phyloP scores from a whole-genome alignment of 768 basidiomycete species.

The Russula brevipes region DNA sequence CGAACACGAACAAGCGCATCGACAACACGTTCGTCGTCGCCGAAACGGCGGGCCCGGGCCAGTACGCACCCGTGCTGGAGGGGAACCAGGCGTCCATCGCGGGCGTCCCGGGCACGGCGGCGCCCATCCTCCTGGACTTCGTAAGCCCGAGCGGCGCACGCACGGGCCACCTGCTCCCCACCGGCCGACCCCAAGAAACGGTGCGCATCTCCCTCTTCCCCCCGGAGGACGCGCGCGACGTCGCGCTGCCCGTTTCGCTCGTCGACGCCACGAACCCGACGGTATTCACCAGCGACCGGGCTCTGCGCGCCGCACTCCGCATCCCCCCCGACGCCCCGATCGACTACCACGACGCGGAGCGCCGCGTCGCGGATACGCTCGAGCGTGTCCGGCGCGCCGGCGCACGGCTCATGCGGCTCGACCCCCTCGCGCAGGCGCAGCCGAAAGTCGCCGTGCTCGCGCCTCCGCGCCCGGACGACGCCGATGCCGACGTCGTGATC shows the following conservation, averaged over 20 bases:
- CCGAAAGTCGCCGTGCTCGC: constrained; percentile 63
- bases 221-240: constrained; percentile 14
- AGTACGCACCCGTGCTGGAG: constrained; percentile 38
- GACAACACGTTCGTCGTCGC: constrained; percentile 64
- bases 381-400: constrained; percentile 53
- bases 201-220: constrained; percentile 34
- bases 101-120: constrained; percentile 62
- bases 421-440: constrained; percentile 57
- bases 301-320: constrained; percentile 40
- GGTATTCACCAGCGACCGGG: constrained; percentile 49
- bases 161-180: constrained; percentile 66
- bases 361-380: constrained; percentile 32
- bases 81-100: constrained; percentile 52
- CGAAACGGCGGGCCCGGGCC: not conserved
- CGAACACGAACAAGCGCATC: constrained; percentile 65
- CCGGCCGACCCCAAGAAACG: constrained; percentile 45
- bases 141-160: constrained; percentile 60
- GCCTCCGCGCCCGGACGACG: constrained; percentile 31
- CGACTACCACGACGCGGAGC: constrained; percentile 22
- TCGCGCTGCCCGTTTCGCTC: constrained; percentile 42
- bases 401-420: constrained; percentile 57
- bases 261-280: constrained; percentile 76
- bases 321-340: constrained; percentile 26
- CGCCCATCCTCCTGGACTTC: constrained; percentile 62
- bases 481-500: constrained; percentile 46